Evolutionary conservation across 768 basidiomycete species (phyloP), one percentile per base, ranked within the genome.

Genomic region (Mycena rebaudengoi): DNA sequence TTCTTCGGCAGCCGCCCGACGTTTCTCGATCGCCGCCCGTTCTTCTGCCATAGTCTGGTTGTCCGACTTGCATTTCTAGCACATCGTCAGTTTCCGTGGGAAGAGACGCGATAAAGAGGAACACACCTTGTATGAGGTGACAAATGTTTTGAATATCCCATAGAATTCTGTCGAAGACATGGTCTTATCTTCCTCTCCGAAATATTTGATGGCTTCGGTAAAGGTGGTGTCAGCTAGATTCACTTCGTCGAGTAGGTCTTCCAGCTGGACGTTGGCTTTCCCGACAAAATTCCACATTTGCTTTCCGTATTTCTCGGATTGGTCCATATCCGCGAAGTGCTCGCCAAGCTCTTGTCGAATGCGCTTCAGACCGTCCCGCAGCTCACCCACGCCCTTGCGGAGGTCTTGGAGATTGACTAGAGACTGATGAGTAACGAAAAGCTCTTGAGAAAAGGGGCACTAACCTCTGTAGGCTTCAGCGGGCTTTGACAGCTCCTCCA

Each of bases 81-180:
- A 18, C 33, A 55, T 39, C 14, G 30, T 11, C 53, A 65, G 44
- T 35, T 2, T 16, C 37, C 12, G 52, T 26, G 26, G n/a, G 21
- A 43, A 21, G 7, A 10, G 11, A 25, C 32, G 43, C 44, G 20
- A 57, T 30, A 39, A 21, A 37, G 18, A 37, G 55, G 5, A 37
- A 60, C 66, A n/a, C n/a, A 93, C 93, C 84, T 83, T 90, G 77
- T 96, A 99, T 2, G 96, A 97, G 0, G 91, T 96, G 26, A 96
- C 86, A 70, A 99, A 99, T 2, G 94, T 98, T 79, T 98, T 96
- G 86, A 99, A 98, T 69, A 97, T 90, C 13, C 89, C 95, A 78
- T 95, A 99, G 80, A 99, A 99, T 71, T 98, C 97, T 4, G 91
- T 84, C 0, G 95, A 94, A 48, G 90, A 79, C 86, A 91, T 89